Base-by-base conservation (phyloP, 129 eudicot species). In the Arctium minus region DNA sequence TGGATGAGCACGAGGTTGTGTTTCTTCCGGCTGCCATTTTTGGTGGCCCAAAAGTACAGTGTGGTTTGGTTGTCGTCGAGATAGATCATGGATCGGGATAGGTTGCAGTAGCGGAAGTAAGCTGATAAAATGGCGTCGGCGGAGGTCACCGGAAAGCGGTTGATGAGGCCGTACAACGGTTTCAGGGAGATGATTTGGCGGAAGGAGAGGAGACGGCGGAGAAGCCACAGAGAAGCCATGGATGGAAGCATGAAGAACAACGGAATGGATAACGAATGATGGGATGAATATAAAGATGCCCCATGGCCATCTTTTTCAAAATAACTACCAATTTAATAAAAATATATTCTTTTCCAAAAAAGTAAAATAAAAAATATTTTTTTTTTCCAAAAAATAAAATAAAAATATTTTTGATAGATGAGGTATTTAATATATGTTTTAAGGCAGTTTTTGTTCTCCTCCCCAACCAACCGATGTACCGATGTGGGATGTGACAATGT, bases 1-100 rank as follows among this genome's bases (percentile, higher is more conserved):
- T 93, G 96, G 87, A 93, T 78, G 27, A 91, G 60, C 17, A 89
- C 79, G 44, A 93, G 88, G 62, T 91, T 91, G 8, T 84, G 94
- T 82, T 83, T 87, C 75, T 82, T 36, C 75, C 71, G 68, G 10
- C 76, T 72, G 1, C 86, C 73, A 40, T 80, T 86, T 13, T 46
- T 79, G 36, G 88, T 3, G 35, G 81, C 79, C 96, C 94, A 89
- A 48, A 88, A 89, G 60, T 88, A 85, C 84, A 93, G 70, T 75
- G 82, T 88, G 79, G 98, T 93, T 56, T 81, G 85, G 65, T 88
- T 86, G 76, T 90, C 86, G 75, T 83, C 67, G 5, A 88, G 75
- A 76, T 87, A 84, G 53, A 91, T 77, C 39, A 82, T 83, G 80
- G 81, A 70, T 29, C 78, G 80, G n/a, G 90, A 65, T 18, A 93